Evolutionary conservation across 2,329 filamentous ascomycete genomes (phyloP).

Genomic region (Lojkania enalia): DNA sequence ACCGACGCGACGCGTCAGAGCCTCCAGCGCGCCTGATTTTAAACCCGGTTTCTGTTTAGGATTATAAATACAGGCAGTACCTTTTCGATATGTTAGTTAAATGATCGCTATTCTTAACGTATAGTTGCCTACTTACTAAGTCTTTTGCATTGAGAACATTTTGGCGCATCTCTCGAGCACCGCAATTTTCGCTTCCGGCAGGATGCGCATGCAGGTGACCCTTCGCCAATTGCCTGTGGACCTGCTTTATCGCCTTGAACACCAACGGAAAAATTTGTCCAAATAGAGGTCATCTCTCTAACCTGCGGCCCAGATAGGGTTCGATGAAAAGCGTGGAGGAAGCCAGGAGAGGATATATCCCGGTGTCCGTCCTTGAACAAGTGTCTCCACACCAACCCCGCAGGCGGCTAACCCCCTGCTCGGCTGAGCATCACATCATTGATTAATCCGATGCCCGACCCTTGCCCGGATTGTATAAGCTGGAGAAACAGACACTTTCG

Average conservation of each 20-base stretch:
- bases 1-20: constrained; percentile 39
- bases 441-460: constrained; percentile 6
- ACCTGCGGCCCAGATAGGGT: neutral
- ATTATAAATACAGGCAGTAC: constrained; percentile 21
- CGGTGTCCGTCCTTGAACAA: constrained; percentile 13
- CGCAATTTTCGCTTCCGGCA: constrained; percentile 40
- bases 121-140: constrained; percentile 36
- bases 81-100: neutral
- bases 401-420: constrained; percentile 20
- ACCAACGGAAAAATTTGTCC: constrained; percentile 38
- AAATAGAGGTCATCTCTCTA: constrained; percentile 34
- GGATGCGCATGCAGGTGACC: constrained; percentile 35
- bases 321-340: constrained; percentile 9
- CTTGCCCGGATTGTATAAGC: constrained; percentile 2
- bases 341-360: constrained; percentile 27
- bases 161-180: constrained; percentile 35
- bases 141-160: constrained; percentile 39
- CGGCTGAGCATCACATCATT: constrained; percentile 18
- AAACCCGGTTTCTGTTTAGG: constrained; percentile 40
- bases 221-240: constrained; percentile 27
- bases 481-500: neutral
- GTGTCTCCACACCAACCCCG: constrained; percentile 28
- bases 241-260: constrained; percentile 27
- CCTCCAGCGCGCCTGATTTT: constrained; percentile 39
- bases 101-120: too few species aligned